A percentile compares a stretch with the other conserved stretches of the same genome.
phyloP scores from a whole-genome alignment of 306 rosid genomes.

The Citrullus amarus region DNA sequence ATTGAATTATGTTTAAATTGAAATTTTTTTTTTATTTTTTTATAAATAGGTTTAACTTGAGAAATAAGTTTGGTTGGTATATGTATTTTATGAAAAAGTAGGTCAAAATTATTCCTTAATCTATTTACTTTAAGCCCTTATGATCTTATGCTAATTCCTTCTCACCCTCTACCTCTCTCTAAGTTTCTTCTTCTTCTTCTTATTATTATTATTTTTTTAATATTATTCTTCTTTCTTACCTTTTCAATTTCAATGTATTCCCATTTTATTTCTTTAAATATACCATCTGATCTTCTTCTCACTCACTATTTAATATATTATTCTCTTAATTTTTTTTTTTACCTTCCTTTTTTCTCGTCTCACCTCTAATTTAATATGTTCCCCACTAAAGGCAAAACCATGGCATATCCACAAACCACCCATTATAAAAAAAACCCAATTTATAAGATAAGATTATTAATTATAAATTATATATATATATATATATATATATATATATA shows the following conservation, averaged over 20 bases:
- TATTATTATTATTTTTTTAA: too few relatives aligned
- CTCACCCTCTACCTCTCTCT: not conserved
- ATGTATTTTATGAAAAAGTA: not conserved
- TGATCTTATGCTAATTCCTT: not conserved
- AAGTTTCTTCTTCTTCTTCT: too few relatives aligned
- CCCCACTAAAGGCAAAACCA: too few relatives aligned
- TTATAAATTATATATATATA: too few relatives aligned
- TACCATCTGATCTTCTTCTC: not conserved
- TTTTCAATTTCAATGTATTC: too few relatives aligned
- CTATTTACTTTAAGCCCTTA: not conserved
- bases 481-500: too few relatives aligned
- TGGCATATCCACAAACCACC: not conserved
- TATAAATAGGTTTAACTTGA: too few relatives aligned
- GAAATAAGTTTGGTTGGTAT: not conserved
- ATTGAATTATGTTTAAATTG: too few relatives aligned
- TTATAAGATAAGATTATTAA: too few relatives aligned
- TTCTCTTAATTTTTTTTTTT: not conserved
- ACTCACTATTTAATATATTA: not conserved
- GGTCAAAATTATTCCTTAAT: not conserved
- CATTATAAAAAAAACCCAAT: too few relatives aligned
- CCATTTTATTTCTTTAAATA: not conserved
- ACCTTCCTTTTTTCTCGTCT: not conserved
- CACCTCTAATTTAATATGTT: too few relatives aligned
- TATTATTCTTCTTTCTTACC: not conserved
- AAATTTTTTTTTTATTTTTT: too few relatives aligned